Evolutionary conservation across 352 stramenopile genomes (phyloP), one percentile per base, ranked within the genome.

Genomic region (Phytophthora ohioensis): DNA sequence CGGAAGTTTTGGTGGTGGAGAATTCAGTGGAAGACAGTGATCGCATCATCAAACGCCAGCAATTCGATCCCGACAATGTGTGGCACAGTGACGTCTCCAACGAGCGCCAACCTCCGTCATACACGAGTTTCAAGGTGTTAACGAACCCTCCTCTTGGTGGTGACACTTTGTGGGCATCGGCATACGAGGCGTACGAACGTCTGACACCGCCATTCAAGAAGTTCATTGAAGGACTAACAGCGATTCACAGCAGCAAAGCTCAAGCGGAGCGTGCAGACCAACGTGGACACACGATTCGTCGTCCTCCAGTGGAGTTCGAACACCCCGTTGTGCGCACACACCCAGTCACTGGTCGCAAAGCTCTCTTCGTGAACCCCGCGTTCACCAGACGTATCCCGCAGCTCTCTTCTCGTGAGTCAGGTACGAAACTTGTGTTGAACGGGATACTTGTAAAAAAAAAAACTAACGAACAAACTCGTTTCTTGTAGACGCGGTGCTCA

Each of bases 161-260:
- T 12, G 79, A 82, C 51, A 86, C 79, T 5, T 42, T 86, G 8
- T 86, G 76, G 76, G 64, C 75, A 2, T 83, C 76, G 1, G 63
- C 60, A 4, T 82, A 82, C 67, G 77, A 86, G 31, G 79, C 79
- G 3, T 86, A 84, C 65, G 73, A 86, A 8, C 76, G 71, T 36
- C 60, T 86, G 4, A 78, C 76, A 15, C 69, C 73, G 11, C 56
- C 58, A 21, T 76, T 86, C 38, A 65, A 83, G 55, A 73, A 71
- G 45, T 75, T 84, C 39, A 53, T 86, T 3, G 74, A 84, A 17
- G 65, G 71, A 0, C 57, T 86, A 13, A 81, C 70, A 3, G 79
- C 79, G 13, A 77, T 84, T 45, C 79, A 86, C 65, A 85, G 74
- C 62, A 78, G 74, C 68, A 80, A 80, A 55, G 63, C 57, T 12